phyloP scores from a whole-genome alignment of 2,329 filamentous ascomycete species.

The Aspergillus sp. region DNA sequence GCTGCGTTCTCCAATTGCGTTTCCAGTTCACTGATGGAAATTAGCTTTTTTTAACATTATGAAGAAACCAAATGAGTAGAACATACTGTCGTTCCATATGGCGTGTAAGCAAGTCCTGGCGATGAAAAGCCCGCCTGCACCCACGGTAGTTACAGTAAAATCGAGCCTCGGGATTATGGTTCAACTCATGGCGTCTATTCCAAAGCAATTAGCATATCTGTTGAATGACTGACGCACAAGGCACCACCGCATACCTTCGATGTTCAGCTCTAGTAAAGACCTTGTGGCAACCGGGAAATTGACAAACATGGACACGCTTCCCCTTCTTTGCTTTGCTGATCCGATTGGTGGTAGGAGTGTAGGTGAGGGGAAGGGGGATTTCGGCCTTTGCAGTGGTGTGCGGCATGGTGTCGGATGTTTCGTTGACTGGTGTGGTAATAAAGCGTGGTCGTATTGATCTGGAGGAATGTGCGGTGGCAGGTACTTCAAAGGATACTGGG shows the following conservation, averaged over 20 bases:
- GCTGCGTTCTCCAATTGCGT: constrained; percentile 22
- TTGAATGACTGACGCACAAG: not conserved
- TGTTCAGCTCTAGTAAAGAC: constrained; percentile 46
- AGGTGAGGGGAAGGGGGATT: constrained; percentile 32
- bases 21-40: constrained; percentile 25
- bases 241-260: constrained; percentile 23
- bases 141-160: constrained; percentile 37
- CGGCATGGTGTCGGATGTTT: constrained; percentile 19
- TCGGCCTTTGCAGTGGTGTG: constrained; percentile 21
- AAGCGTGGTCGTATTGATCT: too few relatives aligned
- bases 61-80: not conserved
- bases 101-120: constrained; percentile 39
- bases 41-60: constrained; percentile 4
- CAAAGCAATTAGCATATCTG: not conserved
- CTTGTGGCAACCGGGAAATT: constrained; percentile 42
- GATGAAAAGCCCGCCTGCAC: constrained; percentile 43
- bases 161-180: constrained; percentile 42
- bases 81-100: constrained; percentile 46
- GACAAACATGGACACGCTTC: constrained; percentile 43
- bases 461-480: too few relatives aligned
- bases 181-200: constrained; percentile 41
- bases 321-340: constrained; percentile 47
- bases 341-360: constrained; percentile 43
- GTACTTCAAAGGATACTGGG: too few relatives aligned
- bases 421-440: not conserved